phyloP scores from a whole-genome alignment of 306 rosid species.

The Macrotyloma uniflorum region DNA sequence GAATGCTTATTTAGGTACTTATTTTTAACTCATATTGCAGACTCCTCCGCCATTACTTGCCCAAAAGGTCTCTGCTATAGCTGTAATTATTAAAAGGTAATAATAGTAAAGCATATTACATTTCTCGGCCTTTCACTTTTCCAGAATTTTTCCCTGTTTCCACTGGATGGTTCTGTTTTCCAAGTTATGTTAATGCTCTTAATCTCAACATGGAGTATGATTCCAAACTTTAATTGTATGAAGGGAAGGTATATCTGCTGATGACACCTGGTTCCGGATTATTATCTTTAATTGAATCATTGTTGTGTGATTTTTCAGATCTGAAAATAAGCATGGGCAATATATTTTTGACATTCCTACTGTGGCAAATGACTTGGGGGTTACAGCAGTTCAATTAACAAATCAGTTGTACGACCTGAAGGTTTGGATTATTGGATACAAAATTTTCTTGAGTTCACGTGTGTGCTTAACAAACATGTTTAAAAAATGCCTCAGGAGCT shows the following conservation, averaged over 20 bases:
- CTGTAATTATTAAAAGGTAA: slow-evolving; percentile 76
- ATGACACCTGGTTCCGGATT: slow-evolving; percentile 35
- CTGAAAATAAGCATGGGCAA: slow-evolving; percentile 85
- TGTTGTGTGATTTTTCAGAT: slow-evolving; percentile 57
- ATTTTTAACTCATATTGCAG: slow-evolving; percentile 50
- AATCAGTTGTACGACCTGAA: slow-evolving; percentile 70
- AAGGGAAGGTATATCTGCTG: slow-evolving; percentile 27
- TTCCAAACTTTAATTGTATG: slow-evolving; percentile 18
- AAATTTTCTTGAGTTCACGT: neutral
- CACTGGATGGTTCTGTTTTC: slow-evolving; percentile 6
- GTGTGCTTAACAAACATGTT: slow-evolving; percentile 16
- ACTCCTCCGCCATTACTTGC: slow-evolving; percentile 75
- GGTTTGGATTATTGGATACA: slow-evolving; percentile 53
- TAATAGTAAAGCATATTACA: slow-evolving; percentile 5
- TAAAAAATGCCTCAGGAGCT: slow-evolving; percentile 5
- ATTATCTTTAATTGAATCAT: slow-evolving; percentile 31
- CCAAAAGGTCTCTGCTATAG: slow-evolving; percentile 62
- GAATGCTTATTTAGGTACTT: slow-evolving; percentile 20
- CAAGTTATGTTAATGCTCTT: slow-evolving; percentile 12
- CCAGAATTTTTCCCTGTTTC: slow-evolving; percentile 22
- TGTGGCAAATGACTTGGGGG: slow-evolving; percentile 73
- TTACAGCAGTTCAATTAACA: slow-evolving; percentile 63
- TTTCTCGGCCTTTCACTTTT: slow-evolving; percentile 12
- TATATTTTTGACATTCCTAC: slow-evolving; percentile 74
- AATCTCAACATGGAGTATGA: slow-evolving; percentile 20